phyloP scores from a whole-genome alignment of 768 basidiomycete species.

The Hebeloma cylindrosporum region DNA sequence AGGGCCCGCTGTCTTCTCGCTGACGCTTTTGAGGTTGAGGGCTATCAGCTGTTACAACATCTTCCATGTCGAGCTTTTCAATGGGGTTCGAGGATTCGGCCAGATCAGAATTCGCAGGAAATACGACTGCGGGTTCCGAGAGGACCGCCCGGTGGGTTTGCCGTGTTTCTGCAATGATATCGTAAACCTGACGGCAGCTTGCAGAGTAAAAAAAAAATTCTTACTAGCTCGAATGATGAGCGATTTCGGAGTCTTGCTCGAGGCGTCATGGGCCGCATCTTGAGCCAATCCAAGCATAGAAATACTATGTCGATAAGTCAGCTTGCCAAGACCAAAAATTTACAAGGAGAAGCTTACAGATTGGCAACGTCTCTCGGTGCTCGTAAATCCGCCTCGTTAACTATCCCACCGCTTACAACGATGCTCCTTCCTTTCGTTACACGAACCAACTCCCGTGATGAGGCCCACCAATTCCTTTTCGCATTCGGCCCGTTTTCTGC shows the following conservation, averaged over 20 bases:
- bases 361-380: constrained; percentile 76
- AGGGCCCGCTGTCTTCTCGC: too few relatives aligned
- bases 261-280: constrained; percentile 63
- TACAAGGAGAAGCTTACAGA: constrained; percentile 48
- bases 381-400: constrained; percentile 60
- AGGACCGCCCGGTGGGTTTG: constrained; percentile 78
- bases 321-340: background rate
- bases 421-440: constrained; percentile 81
- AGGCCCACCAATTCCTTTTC: constrained; percentile 85
- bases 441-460: constrained; percentile 70
- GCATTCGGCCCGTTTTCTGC: constrained; percentile 53
- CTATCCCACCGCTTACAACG: constrained; percentile 67
- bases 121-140: constrained; percentile 68
- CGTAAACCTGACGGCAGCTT: background rate
- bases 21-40: too few relatives aligned
- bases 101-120: constrained; percentile 31
- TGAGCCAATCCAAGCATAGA: constrained; percentile 67
- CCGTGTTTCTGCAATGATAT: constrained; percentile 61
- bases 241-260: constrained; percentile 61
- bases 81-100: background rate
- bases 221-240: constrained; percentile 71
- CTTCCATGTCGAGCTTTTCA: background rate
- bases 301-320: constrained; percentile 47
- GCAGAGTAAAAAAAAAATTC: constrained; percentile 29
- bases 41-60: too few relatives aligned